These are phyloP conservation scores for Exutisphaerella laricina DNA, from an alignment of 2,329 filamentous ascomycete genomes.

Conservation along the genomic window DNA sequence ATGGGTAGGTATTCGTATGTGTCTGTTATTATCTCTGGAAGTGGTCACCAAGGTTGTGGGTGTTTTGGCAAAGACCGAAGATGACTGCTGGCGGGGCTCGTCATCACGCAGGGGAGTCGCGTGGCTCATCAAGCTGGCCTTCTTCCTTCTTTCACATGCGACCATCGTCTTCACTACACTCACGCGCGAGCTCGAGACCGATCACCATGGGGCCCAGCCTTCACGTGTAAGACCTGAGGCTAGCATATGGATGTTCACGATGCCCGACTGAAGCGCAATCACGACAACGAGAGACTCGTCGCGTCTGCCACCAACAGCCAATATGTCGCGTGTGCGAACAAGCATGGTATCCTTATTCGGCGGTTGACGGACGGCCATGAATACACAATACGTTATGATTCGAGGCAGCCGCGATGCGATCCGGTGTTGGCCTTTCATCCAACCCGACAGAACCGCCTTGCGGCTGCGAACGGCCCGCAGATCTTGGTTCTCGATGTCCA, in stretches of 20 bases:
- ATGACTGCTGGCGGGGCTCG: no score
- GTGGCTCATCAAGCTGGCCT: no score
- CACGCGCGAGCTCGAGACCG: neutral
- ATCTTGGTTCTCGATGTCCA: slow-evolving; percentile 21
- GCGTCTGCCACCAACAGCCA: slow-evolving; percentile 17
- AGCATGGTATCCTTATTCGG: slow-evolving; percentile 14
- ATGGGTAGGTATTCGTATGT: no score
- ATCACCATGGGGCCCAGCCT: neutral
- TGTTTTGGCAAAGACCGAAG: no score
- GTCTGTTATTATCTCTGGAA: no score
- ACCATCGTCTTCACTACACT: no score
- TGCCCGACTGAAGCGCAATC: neutral
- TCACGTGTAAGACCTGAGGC: neutral
- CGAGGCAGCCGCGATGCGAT: slow-evolving; percentile 8
- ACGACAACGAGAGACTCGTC: neutral
- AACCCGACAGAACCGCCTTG: slow-evolving; percentile 17
- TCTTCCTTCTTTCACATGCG: no score
- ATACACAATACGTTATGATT: slow-evolving; percentile 7
- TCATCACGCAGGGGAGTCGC: no score
- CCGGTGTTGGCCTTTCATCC: slow-evolving; percentile 20
- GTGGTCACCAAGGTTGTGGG: no score
- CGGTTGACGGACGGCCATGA: slow-evolving; percentile 9
- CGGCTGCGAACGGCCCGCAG: slow-evolving; percentile 20
- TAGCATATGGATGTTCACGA: slow-evolving; percentile 2
- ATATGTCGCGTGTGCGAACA: slow-evolving; percentile 19